A percentile compares a stretch with the other conserved stretches of the same genome.
Conservation (phyloP, 2,329 filamentous ascomycete species). For the Aspergillus candidus region DNA sequence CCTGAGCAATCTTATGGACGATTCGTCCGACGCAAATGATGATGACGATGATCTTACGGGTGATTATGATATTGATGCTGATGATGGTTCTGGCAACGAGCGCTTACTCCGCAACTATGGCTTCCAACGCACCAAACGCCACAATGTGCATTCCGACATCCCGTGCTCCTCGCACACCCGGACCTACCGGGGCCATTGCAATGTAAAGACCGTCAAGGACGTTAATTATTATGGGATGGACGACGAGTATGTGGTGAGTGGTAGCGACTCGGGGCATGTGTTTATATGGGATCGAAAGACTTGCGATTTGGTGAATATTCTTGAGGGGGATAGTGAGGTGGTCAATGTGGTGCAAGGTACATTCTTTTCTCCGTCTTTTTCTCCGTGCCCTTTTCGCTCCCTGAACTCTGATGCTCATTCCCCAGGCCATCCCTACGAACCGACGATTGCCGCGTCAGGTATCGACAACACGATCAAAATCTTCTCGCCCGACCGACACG, state of each 20-base stretch:
- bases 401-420: constrained; percentile 9
- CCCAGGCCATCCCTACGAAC: constrained; percentile 60
- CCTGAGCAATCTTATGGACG: too few relatives aligned
- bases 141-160: constrained; percentile 49
- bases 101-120: constrained; percentile 44
- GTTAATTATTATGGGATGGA: constrained; percentile 62
- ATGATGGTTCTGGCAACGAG: constrained; percentile 21
- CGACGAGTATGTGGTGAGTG: constrained; percentile 63
- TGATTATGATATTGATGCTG: constrained; percentile 1
- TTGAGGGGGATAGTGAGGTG: constrained; percentile 62
- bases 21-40: constrained; percentile 14
- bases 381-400: background rate
- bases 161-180: constrained; percentile 53
- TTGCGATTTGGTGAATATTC: constrained; percentile 55
- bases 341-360: constrained; percentile 62
- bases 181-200: constrained; percentile 59
- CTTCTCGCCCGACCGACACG: constrained; percentile 55
- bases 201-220: constrained; percentile 62
- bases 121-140: constrained; percentile 43
- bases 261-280: constrained; percentile 60
- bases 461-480: constrained; percentile 66
- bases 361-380: constrained; percentile 5
- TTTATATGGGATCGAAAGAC: constrained; percentile 66
- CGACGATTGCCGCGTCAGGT: constrained; percentile 59
- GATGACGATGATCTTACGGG: constrained; percentile 20